Evolutionary conservation across 2,329 filamentous ascomycete genomes (phyloP), one percentile per base, ranked within the genome.

Genomic region (Sarocladiaceae sp.): DNA sequence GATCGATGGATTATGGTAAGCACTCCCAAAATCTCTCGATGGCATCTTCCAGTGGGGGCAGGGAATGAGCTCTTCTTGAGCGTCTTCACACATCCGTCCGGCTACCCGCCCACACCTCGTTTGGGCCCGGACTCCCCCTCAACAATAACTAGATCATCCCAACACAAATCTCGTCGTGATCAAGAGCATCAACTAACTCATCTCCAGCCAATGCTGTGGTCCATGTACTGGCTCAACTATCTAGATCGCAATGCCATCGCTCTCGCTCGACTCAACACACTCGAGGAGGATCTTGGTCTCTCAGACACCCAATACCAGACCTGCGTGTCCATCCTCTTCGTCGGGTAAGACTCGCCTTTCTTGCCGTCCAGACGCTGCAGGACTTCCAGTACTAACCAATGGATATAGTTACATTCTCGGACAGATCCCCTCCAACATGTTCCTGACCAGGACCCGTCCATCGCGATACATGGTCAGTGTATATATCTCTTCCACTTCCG

Each of bases 201-300:
- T 15, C n/a, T 24, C 13, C 12, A 62, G 53, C 61, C 61, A 0
- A 64, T 63, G 52, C 54, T 64, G 3, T 64, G 61, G 59, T 51
- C 53, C 46, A 59, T 66, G 57, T 71, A 70, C 49, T 70, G 65
- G 54, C 56, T 70, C 33, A 70, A 67, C 47, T 69, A 68, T 43
- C 58, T 71, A 16, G 69, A 73, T 33, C 60, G 68, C 6, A 72
- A 72, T 45, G 69, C 68, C 21, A 72, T 74, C 49, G 66, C 67
- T 0, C 60, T 69, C 27, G 69, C 69, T 1, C 53, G 58, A 1
- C 48, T 64, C 13, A 63, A 63, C 18, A 51, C 54, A 33, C 54
- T 61, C 0, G 58, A 60, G 26, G 47, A 55, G 7, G 57, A 61
- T 20, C 49, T 60, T 0, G 57, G 58, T 15, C 53, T 55, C 1